phyloP scores from a whole-genome alignment of 352 stramenopile genomes.

The Chrysophaeum taylorii region DNA sequence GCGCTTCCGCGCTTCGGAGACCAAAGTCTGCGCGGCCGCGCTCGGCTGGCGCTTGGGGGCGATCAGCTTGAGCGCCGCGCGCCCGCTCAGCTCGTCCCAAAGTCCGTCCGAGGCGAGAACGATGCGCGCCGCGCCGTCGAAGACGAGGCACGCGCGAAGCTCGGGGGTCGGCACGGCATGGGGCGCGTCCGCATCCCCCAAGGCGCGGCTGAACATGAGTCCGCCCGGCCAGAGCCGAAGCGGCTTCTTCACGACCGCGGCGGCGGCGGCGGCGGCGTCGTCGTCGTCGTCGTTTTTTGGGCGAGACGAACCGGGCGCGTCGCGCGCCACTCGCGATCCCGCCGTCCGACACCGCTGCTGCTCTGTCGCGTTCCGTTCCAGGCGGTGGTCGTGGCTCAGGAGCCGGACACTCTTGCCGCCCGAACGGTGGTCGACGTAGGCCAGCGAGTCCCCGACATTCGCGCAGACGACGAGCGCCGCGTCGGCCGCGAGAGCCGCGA shows the following conservation, averaged over 20 bases:
- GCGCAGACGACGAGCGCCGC: conserved; percentile 10
- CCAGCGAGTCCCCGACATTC: conserved; percentile 21
- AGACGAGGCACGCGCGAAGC: conserved; percentile 8
- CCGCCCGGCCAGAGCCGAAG: conserved; percentile 22
- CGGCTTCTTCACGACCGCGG: too few species aligned
- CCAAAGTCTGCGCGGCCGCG: conserved; percentile 3
- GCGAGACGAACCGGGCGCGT: too few species aligned
- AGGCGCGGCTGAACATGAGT: conserved; percentile 19
- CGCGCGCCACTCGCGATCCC: not conserved
- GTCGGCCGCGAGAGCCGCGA: not conserved
- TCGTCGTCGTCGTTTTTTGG: not conserved
- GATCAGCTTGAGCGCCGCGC: conserved; percentile 10
- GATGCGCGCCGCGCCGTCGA: not conserved
- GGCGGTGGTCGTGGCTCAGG: conserved; percentile 17
- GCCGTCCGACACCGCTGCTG: not conserved
- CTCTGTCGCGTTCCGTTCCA: conserved; percentile 19
- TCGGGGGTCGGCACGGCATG: conserved; percentile 9
- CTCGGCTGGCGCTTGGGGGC: conserved; percentile 8
- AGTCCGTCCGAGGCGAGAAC: conserved; percentile 21
- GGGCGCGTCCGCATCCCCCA: conserved; percentile 18
- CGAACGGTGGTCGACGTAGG: not conserved
- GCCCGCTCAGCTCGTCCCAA: conserved; percentile 15
- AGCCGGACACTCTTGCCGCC: too few species aligned
- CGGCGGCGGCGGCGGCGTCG: not conserved
- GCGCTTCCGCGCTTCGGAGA: not conserved